Conservation (phyloP, 2,329 filamentous ascomycete genomes). For the Pestalotiopsis sp. region DNA sequence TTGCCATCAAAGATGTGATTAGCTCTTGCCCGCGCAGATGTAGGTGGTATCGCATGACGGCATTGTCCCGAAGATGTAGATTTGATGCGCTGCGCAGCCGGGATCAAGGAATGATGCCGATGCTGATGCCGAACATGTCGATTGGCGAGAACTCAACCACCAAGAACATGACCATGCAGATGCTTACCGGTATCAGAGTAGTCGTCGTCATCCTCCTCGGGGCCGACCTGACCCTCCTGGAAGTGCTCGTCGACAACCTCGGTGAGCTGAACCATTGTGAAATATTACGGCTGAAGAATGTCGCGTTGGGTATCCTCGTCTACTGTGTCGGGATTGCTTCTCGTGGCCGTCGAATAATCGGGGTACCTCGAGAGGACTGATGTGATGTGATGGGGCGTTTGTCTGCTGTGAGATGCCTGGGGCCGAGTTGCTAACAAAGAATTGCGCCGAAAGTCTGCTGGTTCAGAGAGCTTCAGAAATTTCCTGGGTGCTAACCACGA, state of each 20-base stretch:
- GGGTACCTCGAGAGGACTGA: no score
- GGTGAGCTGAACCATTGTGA: constrained; percentile 86
- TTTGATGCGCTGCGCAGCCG: background rate
- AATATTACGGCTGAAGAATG: background rate
- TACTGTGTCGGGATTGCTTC: background rate
- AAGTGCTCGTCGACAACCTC: constrained; percentile 98
- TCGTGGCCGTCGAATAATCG: background rate
- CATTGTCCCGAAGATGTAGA: background rate
- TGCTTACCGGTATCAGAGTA: constrained; percentile 87
- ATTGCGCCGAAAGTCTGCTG: constrained; percentile 2
- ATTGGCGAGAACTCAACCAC: background rate
- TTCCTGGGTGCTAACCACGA: background rate
- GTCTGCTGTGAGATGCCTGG: background rate
- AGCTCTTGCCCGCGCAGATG: background rate
- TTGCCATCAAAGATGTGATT: constrained; percentile 2
- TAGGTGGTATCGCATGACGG: background rate
- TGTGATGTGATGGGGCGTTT: background rate
- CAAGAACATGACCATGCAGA: background rate
- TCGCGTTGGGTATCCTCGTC: background rate
- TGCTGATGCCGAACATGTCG: background rate
- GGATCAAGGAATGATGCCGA: background rate
- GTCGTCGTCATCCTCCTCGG: constrained; percentile 85
- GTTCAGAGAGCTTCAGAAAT: constrained; percentile 1
- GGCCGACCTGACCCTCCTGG: constrained; percentile 67
- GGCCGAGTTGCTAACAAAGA: background rate